These are phyloP conservation scores for Brasilioporus rufonigricans DNA, from an alignment of 768 basidiomycete species.

Conservation along the genomic window DNA sequence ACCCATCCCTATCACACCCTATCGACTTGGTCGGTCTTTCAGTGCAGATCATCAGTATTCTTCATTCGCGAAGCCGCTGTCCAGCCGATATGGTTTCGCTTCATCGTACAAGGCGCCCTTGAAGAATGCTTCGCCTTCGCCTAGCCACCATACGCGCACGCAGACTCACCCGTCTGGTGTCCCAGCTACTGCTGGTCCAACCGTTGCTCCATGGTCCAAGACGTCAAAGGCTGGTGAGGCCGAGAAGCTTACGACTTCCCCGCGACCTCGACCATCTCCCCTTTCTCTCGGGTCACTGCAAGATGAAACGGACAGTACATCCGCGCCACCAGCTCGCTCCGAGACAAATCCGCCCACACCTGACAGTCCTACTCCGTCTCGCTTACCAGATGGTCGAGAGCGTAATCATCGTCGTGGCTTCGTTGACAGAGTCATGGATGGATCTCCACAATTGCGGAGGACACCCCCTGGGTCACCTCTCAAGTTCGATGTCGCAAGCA, in stretches of 20 bases:
- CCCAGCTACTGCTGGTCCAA: constrained; percentile 34
- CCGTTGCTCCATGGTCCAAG: constrained; percentile 41
- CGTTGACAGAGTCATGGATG: constrained; percentile 41
- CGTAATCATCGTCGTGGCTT: constrained; percentile 61
- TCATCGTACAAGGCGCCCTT: constrained; percentile 45
- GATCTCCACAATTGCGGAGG: constrained; percentile 33
- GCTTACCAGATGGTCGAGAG: constrained; percentile 14
- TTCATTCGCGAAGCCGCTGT: constrained; percentile 38
- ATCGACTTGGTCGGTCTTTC: constrained; percentile 24
- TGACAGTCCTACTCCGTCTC: constrained; percentile 13
- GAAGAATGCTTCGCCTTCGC: constrained; percentile 1
- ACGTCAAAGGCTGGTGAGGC: constrained; percentile 1
- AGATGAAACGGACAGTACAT: constrained; percentile 8
- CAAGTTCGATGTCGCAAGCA: constrained; percentile 18
- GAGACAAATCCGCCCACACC: constrained; percentile 5
- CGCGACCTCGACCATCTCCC: neutral
- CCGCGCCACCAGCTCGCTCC: constrained; percentile 5
- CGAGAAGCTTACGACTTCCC: neutral
- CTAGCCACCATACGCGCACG: constrained; percentile 36
- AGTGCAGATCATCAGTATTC: constrained; percentile 25
- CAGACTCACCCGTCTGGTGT: constrained; percentile 47
- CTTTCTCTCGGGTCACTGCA: constrained; percentile 26
- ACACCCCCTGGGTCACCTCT: constrained; percentile 52
- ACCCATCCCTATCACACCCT: constrained; percentile 10
- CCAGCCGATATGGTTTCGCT: constrained; percentile 58